Evolutionary conservation across 257 asterid species (phyloP).

Genomic region (Nicotiana benthamiana): DNA sequence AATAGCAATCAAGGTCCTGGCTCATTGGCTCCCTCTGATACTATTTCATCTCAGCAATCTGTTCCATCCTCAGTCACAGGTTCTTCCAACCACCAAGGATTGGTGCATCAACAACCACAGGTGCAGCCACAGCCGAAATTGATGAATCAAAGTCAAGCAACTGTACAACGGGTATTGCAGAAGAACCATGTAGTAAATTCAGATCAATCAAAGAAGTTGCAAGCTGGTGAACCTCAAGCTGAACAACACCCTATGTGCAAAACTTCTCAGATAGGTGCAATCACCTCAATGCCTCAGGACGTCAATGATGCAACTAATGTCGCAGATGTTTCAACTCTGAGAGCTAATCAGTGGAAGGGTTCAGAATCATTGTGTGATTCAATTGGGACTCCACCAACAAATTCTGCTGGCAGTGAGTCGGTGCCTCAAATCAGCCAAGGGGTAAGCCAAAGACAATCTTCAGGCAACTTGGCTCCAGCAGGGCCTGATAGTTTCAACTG

Average conservation of each 20-base stretch:
- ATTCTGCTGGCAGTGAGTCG: slow-evolving; percentile 33
- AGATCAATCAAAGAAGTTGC: slow-evolving; percentile 33
- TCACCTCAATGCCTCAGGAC: slow-evolving; percentile 28
- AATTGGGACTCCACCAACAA: slow-evolving; percentile 30
- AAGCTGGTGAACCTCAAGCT: slow-evolving; percentile 37
- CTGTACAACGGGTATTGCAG: slow-evolving; percentile 39
- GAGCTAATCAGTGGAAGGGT: slow-evolving; percentile 36
- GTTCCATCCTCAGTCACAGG: slow-evolving; percentile 28
- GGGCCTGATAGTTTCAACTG: slow-evolving; percentile 46
- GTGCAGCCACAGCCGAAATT: slow-evolving; percentile 44
- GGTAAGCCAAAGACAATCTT: slow-evolving; percentile 39
- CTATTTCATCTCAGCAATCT: slow-evolving; percentile 41
- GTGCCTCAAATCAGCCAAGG: slow-evolving; percentile 40
- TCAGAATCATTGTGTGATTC: slow-evolving; percentile 48
- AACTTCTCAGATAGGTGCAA: slow-evolving; percentile 35
- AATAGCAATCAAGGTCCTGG: slow-evolving; percentile 38
- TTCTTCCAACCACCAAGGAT: slow-evolving; percentile 39
- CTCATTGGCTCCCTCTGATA: slow-evolving; percentile 36
- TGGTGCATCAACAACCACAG: slow-evolving; percentile 15
- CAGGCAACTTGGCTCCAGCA: slow-evolving; percentile 31
- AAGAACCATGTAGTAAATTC: slow-evolving; percentile 38
- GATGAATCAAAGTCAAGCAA: slow-evolving; percentile 39
- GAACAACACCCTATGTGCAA: slow-evolving; percentile 39
- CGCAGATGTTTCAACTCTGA: slow-evolving; percentile 30
- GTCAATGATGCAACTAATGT: slow-evolving; percentile 31